These are phyloP conservation scores for Trichoderma endophyticum DNA, from an alignment of 2,329 filamentous ascomycete genomes.

Conservation along the genomic window DNA sequence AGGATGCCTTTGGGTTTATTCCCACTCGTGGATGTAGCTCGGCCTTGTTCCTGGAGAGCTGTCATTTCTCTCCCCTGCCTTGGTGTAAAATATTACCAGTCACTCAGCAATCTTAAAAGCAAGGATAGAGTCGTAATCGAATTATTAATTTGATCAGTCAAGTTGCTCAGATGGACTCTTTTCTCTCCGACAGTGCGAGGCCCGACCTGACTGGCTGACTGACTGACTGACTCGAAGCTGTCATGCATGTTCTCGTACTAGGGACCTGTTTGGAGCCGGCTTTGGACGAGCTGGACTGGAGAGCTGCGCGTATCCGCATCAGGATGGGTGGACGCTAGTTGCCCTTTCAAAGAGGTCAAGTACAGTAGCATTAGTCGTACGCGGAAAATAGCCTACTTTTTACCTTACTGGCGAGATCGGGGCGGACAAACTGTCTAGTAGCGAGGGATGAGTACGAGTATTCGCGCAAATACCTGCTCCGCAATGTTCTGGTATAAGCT, in stretches of 20 bases:
- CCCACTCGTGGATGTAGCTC: slow-evolving; percentile 3
- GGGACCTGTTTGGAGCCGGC: background rate
- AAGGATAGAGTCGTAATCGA: background rate
- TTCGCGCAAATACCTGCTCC: slow-evolving; percentile 3
- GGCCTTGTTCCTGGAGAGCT: slow-evolving; percentile 6
- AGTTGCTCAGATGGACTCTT: background rate
- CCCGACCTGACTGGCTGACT: slow-evolving; percentile 1
- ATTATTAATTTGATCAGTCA: slow-evolving; percentile 5
- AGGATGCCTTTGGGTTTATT: background rate
- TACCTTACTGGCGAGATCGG: background rate
- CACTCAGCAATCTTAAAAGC: slow-evolving; percentile 9
- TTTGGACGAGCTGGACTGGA: background rate
- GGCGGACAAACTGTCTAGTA: background rate
- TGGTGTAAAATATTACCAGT: background rate
- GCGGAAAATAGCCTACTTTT: background rate
- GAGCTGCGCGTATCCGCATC: slow-evolving; percentile 1
- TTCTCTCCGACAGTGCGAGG: background rate
- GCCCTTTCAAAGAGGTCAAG: background rate
- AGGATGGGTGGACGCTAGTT: background rate
- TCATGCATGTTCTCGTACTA: background rate
- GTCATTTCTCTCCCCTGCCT: slow-evolving; percentile 3
- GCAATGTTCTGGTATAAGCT: background rate
- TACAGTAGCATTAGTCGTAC: background rate
- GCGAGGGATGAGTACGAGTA: background rate
- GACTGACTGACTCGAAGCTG: slow-evolving; percentile 7